Evolutionary conservation across 2,329 filamentous ascomycete genomes (phyloP), one percentile per base, ranked within the genome.

Genomic region (Ascocoryne sarcoides): DNA sequence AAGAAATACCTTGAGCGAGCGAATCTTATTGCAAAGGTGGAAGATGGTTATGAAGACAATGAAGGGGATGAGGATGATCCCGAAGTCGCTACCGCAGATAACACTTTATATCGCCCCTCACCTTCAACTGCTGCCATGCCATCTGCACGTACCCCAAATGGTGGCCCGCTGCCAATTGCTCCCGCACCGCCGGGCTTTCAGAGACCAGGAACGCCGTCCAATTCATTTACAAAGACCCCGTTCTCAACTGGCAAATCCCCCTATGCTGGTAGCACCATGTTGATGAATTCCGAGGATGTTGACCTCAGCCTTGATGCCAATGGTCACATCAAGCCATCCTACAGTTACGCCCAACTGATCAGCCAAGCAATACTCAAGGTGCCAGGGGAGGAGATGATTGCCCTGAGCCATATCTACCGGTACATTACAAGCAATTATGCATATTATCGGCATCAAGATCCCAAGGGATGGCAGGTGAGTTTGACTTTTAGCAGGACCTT

Each of bases 311-410:
- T 81, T 23, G 89, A 96, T 50, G 76, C 81, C 20, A 86, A 89
- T 50, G 84, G 84, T 59, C 87, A 95, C 49, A 77, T 96, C 57
- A 98, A 98, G 62, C 93, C 92, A 2, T 85, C 89, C 33, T 95
- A 85, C 62, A 96, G 90, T 61, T 98, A 98, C 63, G 89, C 92
- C 2, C 87, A 94, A 59, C 79, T 98, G 69, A 98, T 98, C 49
- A 92, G 88, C 1, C 92, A 96, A 64, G 92, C 92, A 1, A 96
- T 98, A 48, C 73, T 95, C 50, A 84, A 84, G 26, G 89, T 83
- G 2, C 12, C 23, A 7, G 70, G 78, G 1, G 88, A 95, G 44
- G 83, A 93, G 60, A 93, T 93, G 62, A 72, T 95, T 39, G 95
- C 92, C 3, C 65, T 98, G 35, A 84, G 83, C 54, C 89, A 86